Evolutionary conservation across 2,329 filamentous ascomycete genomes (phyloP), one percentile per base, ranked within the genome.

Genomic region (Fusarium pseudograminearum): DNA sequence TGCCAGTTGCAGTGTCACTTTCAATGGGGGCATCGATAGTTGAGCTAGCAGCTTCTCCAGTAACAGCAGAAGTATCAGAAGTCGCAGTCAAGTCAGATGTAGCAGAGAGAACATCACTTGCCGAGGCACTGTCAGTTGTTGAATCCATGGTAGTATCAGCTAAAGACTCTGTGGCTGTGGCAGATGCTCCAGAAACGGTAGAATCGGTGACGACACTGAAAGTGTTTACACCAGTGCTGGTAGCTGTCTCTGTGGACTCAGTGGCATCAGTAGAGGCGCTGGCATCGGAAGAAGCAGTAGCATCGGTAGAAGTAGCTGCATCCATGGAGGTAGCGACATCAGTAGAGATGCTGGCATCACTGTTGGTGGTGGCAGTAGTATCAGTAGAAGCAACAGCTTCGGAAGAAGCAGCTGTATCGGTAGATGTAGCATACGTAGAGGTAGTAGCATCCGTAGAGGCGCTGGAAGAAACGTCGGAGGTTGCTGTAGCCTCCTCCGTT

Each of bases 171-270:
- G 47, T 62, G n/a, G 18, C 41, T 16, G 42, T 48, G 4, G 51
- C n/a, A 30, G 60, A 62, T 16, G 30, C 36, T 28, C 53, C 50
- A 18, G 52, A 38, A 44, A 50, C 15, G 5, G 53, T 38, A 38
- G 22, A 47, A 5, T 30, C 44, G 11, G 57, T 52, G 24, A 62
- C 54, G 24, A 71, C 65, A 6, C 51, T 55, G 16, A 45, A 59
- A 45, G 51, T 50, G 30, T 64, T 68, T 38, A 71, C 71, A 22
- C 65, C 62, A 33, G 72, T 71, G 22, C 57, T 51, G 45, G 58
- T 71, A 42, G 70, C 69, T 31, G 67, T 67, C 33, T 71, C 55
- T 15, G 38, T 30, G 15, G 40, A 40, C 16, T 46, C 60, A 31
- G 60, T 30, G 11, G 22, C 31, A 36, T 61, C 46, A 14, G 47